Evolutionary conservation across 148 eudicot genomes (phyloP).

Genomic region (Pharnaceum exiguum): DNA sequence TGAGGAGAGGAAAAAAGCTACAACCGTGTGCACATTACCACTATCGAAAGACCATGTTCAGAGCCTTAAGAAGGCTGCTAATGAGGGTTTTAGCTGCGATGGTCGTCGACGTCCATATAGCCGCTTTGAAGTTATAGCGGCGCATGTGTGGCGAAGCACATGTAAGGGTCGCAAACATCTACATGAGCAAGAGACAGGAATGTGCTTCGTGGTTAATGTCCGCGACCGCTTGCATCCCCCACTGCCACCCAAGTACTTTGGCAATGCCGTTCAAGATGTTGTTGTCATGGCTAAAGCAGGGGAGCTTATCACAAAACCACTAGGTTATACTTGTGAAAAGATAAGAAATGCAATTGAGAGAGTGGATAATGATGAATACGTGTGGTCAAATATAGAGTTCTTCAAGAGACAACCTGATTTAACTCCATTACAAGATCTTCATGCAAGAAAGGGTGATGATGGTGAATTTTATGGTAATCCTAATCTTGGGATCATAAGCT

Average conservation of each 20-base stretch:
- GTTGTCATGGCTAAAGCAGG: conserved; percentile 23
- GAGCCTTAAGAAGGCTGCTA: conserved; percentile 7
- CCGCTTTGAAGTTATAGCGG: conserved; percentile 13
- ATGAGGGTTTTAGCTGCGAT: not conserved
- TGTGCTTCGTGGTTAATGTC: conserved; percentile 23
- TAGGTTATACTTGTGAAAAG: conserved; percentile 20
- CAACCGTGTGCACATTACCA: not conserved
- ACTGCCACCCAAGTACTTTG: conserved; percentile 28
- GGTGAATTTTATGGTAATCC: conserved; percentile 32
- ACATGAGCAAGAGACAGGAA: not conserved
- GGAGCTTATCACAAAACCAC: conserved; percentile 16
- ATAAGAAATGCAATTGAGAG: conserved; percentile 29
- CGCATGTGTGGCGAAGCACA: conserved; percentile 19
- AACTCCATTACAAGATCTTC: conserved; percentile 13
- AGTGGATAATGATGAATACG: conserved; percentile 29
- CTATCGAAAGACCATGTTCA: conserved; percentile 13
- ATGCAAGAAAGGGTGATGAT: conserved; percentile 5
- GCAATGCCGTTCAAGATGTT: conserved; percentile 31
- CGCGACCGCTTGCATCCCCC: conserved; percentile 33
- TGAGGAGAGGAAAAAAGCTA: conserved; percentile 8
- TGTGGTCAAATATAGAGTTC: conserved; percentile 28
- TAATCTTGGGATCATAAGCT: conserved; percentile 34
- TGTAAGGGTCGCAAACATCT: conserved; percentile 19
- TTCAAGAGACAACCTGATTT: conserved; percentile 19
- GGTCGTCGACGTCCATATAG: not conserved